Percentiles rank a stretch among this genome's conserved stretches.
Conservation (phyloP, 345 rosid species). For the Dipteronia sinensis region DNA sequence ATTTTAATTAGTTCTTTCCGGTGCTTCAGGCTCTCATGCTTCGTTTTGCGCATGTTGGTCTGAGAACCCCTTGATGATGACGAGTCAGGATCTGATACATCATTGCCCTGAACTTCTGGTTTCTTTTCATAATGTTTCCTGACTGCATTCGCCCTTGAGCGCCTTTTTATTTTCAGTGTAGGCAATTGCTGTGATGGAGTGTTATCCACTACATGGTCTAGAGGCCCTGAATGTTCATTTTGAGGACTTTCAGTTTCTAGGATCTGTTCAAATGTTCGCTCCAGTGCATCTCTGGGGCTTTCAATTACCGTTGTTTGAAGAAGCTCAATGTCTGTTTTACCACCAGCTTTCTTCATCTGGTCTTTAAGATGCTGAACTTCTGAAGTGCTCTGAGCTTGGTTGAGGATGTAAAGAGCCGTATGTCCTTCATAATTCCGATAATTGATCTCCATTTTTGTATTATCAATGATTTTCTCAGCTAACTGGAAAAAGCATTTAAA, state of each 20-base stretch:
- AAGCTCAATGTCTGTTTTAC: background rate
- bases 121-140: background rate
- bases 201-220: background rate
- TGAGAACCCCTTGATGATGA: background rate
- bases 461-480: constrained; percentile 14
- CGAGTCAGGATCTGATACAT: background rate
- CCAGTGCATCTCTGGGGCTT: background rate
- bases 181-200: background rate
- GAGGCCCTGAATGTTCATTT: background rate
- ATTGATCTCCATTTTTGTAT: background rate
- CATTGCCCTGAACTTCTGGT: background rate
- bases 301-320: background rate
- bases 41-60: background rate
- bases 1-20: constrained; percentile 3
- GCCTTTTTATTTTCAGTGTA: background rate
- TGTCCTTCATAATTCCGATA: background rate
- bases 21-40: background rate
- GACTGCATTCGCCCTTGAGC: background rate
- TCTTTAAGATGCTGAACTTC: constrained; percentile 1
- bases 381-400: background rate
- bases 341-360: background rate
- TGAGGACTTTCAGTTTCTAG: background rate
- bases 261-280: background rate
- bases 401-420: constrained; percentile 2
- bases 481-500: constrained; percentile 5